These are phyloP conservation scores for Groenewaldozyma sp. DNA, from an alignment of 1,139 yeast genomes.

Conservation along the genomic window DNA sequence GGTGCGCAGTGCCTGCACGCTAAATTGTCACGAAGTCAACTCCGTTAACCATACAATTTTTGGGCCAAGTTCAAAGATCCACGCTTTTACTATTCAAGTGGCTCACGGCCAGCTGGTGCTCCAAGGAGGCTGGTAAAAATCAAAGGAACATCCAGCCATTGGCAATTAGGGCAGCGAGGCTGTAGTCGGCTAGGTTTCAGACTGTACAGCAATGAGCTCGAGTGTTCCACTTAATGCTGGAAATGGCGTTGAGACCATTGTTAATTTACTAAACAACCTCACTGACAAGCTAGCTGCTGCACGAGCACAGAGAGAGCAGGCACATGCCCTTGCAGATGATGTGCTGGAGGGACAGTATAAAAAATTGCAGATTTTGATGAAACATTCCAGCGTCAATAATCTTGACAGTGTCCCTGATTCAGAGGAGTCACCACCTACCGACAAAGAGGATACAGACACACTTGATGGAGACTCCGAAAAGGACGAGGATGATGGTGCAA, in stretches of 20 bases:
- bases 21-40: too few species aligned
- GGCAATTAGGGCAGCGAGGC: too few species aligned
- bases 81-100: too few species aligned
- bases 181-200: too few species aligned
- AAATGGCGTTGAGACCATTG: slow-evolving; percentile 9
- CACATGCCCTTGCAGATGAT: slow-evolving; percentile 12
- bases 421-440: not conserved
- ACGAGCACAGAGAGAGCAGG: slow-evolving; percentile 11
- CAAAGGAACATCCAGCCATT: too few species aligned
- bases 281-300: slow-evolving; percentile 11
- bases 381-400: slow-evolving; percentile 7
- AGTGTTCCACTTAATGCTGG: too few species aligned
- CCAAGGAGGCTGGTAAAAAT: too few species aligned
- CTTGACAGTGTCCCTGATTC: not conserved
- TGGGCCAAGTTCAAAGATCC: too few species aligned
- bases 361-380: slow-evolving; percentile 11
- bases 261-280: slow-evolving; percentile 16
- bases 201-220: too few species aligned
- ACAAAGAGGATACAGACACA: slow-evolving; percentile 6
- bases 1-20: too few species aligned
- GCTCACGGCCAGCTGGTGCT: too few species aligned
- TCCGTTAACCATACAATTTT: too few species aligned
- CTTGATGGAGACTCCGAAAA: slow-evolving; percentile 7
- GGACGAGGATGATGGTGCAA: slow-evolving; percentile 1
- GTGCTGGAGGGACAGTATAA: slow-evolving; percentile 14